Percentiles rank a stretch among this genome's conserved stretches.
Evolutionary conservation across 108 stramenopile genomes (phyloP).

Genomic region (Nitzschia putrida): DNA sequence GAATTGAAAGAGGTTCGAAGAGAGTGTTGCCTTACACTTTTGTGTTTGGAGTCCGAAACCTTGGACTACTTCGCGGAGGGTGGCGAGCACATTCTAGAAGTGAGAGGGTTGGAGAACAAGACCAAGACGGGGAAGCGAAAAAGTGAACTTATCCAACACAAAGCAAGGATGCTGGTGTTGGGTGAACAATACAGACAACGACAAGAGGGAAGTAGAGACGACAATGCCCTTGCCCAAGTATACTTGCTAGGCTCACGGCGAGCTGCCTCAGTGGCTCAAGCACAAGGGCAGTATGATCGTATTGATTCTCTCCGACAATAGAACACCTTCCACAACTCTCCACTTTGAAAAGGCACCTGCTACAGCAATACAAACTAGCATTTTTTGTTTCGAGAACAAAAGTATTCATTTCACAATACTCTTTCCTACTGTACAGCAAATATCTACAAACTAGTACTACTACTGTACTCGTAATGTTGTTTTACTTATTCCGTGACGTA

Average conservation of each 20-base stretch:
- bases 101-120: constrained; percentile 1
- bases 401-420: no score
- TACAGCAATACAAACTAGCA: no score
- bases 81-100: background rate
- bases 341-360: no score
- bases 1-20: constrained; percentile 1
- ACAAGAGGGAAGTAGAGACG: constrained; percentile 4
- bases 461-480: no score
- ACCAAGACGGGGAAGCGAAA: constrained; percentile 1
- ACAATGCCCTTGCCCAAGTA: background rate
- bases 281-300: background rate
- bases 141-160: background rate
- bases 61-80: constrained; percentile 7
- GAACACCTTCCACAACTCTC: no score
- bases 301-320: background rate
- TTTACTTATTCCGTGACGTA: no score
- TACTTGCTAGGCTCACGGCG: background rate
- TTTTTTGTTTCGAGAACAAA: no score
- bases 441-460: no score
- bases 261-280: background rate
- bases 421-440: no score
- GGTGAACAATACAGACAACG: constrained; percentile 8
- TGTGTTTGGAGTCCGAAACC: background rate
- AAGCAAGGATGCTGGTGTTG: background rate
- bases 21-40: constrained; percentile 5